A percentile compares a stretch with the other conserved stretches of the same genome.
phyloP scores from a whole-genome alignment of 2,329 filamentous ascomycete species.

The Epichloe festucae region DNA sequence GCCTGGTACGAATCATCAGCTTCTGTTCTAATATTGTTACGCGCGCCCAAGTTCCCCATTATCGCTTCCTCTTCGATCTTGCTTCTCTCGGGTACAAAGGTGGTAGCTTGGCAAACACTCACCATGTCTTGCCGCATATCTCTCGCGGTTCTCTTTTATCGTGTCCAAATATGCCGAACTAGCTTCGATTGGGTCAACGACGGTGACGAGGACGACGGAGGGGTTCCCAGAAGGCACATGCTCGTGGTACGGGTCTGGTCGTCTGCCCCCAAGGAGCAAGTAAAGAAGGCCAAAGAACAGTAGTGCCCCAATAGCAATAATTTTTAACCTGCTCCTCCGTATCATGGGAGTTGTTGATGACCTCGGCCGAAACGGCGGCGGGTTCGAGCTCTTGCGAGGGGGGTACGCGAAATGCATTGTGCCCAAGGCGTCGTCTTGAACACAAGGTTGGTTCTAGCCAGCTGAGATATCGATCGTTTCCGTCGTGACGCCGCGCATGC shows the following conservation, averaged over 20 bases:
- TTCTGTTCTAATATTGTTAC: not conserved
- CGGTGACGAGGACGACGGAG: conserved; percentile 68
- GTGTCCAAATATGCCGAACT: conserved; percentile 55
- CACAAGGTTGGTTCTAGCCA: not conserved
- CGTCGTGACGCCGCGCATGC: not conserved
- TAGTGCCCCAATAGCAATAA: conserved; percentile 40
- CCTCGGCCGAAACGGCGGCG: conserved; percentile 55
- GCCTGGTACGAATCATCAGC: not conserved
- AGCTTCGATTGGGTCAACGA: conserved; percentile 56
- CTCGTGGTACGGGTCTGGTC: conserved; percentile 19
- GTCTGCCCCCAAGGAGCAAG: conserved; percentile 33
- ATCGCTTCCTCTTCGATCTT: not conserved
- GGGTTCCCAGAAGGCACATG: conserved; percentile 40
- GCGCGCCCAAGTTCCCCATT: not conserved
- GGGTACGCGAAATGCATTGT: conserved; percentile 85
- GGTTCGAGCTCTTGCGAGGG: conserved; percentile 73
- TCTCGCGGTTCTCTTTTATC: conserved; percentile 68
- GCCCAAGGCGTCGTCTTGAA: conserved; percentile 4
- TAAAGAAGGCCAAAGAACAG: conserved; percentile 47
- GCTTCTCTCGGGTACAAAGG: not conserved
- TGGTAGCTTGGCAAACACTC: conserved; percentile 17
- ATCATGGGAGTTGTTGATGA: conserved; percentile 39
- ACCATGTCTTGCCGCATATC: conserved; percentile 84
- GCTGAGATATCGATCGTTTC: not conserved
- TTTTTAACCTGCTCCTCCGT: conserved; percentile 50